Conservation (phyloP, 2,329 filamentous ascomycete species). For the Fusarium odoratissimum region DNA sequence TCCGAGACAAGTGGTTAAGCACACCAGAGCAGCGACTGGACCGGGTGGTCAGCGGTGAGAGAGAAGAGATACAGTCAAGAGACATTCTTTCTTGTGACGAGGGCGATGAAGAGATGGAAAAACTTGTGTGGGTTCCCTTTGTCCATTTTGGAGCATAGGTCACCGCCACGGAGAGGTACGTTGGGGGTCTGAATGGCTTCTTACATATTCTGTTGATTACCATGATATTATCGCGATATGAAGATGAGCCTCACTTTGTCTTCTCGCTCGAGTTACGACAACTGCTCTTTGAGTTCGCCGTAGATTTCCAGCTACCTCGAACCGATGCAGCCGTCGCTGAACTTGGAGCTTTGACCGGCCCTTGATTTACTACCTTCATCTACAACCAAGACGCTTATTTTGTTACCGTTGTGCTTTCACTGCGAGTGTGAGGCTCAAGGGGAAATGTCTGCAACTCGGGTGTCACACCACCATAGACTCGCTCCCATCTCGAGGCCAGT, state of each 20-base stretch:
- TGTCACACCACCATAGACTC: background rate
- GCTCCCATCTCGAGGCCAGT: background rate
- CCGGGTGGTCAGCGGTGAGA: accelerated
- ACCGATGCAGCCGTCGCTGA: too few species aligned
- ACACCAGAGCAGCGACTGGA: accelerated
- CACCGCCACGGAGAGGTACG: background rate
- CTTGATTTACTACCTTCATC: background rate
- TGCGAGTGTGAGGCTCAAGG: background rate
- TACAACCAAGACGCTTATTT: background rate
- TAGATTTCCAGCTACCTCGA: background rate
- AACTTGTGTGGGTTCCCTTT: background rate
- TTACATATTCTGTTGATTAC: background rate
- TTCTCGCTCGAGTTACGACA: too few species aligned
- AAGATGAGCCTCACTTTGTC: accelerated
- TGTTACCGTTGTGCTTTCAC: background rate
- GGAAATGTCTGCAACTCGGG: background rate
- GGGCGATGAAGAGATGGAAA: accelerated
- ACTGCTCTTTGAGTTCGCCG: accelerated
- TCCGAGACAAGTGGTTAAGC: background rate
- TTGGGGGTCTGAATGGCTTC: accelerated
- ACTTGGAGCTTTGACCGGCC: too few species aligned
- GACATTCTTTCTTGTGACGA: background rate
- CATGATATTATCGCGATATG: background rate
- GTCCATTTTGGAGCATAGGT: background rate
- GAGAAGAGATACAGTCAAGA: background rate